phyloP scores from a whole-genome alignment of 2,329 filamentous ascomycete species.

The Thielaviopsis populi region DNA sequence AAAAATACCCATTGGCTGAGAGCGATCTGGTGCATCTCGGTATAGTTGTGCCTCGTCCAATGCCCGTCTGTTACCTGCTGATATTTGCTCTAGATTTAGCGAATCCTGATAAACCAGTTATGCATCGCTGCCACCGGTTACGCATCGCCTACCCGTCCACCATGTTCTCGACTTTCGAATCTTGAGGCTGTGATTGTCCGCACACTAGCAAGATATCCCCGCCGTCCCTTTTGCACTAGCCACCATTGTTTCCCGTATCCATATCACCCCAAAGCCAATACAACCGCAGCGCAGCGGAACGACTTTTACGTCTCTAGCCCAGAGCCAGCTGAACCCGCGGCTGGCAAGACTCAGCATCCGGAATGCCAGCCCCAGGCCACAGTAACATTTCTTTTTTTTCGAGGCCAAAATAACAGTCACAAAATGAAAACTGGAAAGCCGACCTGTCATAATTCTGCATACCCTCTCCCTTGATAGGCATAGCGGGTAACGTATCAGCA shows the following conservation, averaged over 20 bases:
- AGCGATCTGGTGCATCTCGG: neutral
- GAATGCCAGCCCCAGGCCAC: neutral
- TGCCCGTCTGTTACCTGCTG: neutral
- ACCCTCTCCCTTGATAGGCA: neutral
- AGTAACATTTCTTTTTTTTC: neutral
- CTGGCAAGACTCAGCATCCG: neutral
- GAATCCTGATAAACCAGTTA: too few relatives aligned
- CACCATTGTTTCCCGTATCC: neutral
- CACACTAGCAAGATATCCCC: neutral
- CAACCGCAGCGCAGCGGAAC: neutral
- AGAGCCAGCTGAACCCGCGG: neutral
- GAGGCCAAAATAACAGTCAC: neutral
- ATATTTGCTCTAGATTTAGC: neutral
- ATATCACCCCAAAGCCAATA: neutral
- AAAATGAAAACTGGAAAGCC: neutral
- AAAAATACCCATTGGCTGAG: neutral
- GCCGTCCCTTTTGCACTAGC: neutral
- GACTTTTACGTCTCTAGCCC: neutral
- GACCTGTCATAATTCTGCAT: neutral
- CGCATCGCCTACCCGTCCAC: too few relatives aligned
- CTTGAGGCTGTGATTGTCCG: neutral
- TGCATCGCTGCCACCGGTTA: too few relatives aligned
- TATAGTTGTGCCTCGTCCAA: neutral
- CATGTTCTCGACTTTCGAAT: too few relatives aligned
- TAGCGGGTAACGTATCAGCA: neutral